Base-by-base conservation (phyloP, 352 stramenopile genomes). In the Elongisporangium prolatum region DNA sequence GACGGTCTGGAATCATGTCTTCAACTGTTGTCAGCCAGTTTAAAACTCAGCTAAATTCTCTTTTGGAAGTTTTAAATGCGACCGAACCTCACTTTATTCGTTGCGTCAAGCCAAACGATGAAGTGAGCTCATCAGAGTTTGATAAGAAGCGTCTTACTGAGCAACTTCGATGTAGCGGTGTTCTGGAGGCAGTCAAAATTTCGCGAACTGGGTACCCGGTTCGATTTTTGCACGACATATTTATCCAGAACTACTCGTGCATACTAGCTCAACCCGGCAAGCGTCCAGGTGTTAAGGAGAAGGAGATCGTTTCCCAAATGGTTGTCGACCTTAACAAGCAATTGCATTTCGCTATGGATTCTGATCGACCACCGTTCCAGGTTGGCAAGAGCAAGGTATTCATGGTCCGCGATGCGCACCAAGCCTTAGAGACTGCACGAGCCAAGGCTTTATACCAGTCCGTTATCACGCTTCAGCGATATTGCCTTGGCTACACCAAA, bases 21-120 rank as follows among this genome's bases (percentile, higher is more conserved):
- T 88, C 86, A 6, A 93, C 84, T 3, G 85, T 93, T 14, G 81
- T 91, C 2, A 66, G 81, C n/a, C 87, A 99, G 68, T 99, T 99
- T 75, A 95, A 95, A 54, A 90, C 68, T 21, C 96, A 99, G 58
- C 73, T 99, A 1, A 86, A 68, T 22, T 80, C 87, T 13, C 82
- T 99, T 51, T 77, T 99, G 11, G 85, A 94, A 1, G 93, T 97
- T 18, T 74, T 99, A 16, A 96, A 98, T 64, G 85, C 80, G 10
- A 98, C 95, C 0, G 83, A 98, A 50, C 95, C 97, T 11, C 88
- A 97, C 60, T 97, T 96, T 64, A 88, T 97, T 65, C 88, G 88
- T 8, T 97, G 88, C 57, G 91, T 97, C 37, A 97, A 97, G 60
- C 87, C 87, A 1, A 97, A 97, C 47, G 86, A 95, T 48, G 61